phyloP scores from a whole-genome alignment of 1,139 yeast species.

The Pichia sp. region DNA sequence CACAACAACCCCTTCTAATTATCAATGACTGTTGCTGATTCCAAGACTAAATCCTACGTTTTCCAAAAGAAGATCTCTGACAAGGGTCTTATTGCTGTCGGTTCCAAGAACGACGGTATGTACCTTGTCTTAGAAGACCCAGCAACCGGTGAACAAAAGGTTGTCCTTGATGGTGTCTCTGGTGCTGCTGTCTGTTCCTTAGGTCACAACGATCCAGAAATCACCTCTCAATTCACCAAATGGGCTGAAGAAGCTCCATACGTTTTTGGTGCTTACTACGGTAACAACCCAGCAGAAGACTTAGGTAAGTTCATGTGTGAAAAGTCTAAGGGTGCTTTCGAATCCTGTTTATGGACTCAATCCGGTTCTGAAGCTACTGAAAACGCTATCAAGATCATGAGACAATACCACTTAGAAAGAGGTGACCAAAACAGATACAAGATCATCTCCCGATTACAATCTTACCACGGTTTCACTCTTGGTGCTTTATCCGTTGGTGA shows the following conservation, averaged over 20 bases:
- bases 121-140: slow-evolving; percentile 46
- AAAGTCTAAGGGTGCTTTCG: slow-evolving; percentile 52
- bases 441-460: slow-evolving; percentile 50
- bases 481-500: slow-evolving; percentile 53
- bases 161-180: slow-evolving; percentile 50
- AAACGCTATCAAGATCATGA: slow-evolving; percentile 49
- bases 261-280: slow-evolving; percentile 41
- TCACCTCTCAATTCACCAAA: slow-evolving; percentile 42
- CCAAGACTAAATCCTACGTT: slow-evolving; percentile 20
- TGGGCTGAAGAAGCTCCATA: slow-evolving; percentile 46
- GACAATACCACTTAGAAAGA: slow-evolving; percentile 51
- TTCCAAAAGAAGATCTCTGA: slow-evolving; percentile 25
- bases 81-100: slow-evolving; percentile 33
- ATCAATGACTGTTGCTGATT: slow-evolving; percentile 21
- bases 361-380: slow-evolving; percentile 66
- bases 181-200: slow-evolving; percentile 64
- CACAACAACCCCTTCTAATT: background rate
- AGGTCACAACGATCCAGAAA: slow-evolving; percentile 51
- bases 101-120: slow-evolving; percentile 44
- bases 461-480: slow-evolving; percentile 59
- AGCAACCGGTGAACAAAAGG: slow-evolving; percentile 40
- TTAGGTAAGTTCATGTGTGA: slow-evolving; percentile 53
- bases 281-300: slow-evolving; percentile 48
- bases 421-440: slow-evolving; percentile 48
- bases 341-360: slow-evolving; percentile 53